Conservation (phyloP, 306 rosid genomes). For the Coriaria nepalensis region DNA sequence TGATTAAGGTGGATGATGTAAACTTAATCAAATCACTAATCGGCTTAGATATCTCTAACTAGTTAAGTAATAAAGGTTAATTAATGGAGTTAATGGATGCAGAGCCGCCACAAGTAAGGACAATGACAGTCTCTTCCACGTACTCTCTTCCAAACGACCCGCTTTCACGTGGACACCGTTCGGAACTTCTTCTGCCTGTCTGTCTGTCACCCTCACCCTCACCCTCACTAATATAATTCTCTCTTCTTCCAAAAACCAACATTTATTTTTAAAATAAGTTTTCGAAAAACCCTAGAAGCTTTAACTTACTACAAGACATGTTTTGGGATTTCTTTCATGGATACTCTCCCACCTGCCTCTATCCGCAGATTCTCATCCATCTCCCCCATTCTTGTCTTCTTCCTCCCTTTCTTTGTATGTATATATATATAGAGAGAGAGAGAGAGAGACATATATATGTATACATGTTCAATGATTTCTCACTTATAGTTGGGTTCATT, state of each 20-base stretch:
- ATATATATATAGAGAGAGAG: too few relatives aligned
- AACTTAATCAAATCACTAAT: not conserved
- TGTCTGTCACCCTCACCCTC: too few relatives aligned
- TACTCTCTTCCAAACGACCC: slow-evolving; percentile 71
- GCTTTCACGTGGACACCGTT: slow-evolving; percentile 82
- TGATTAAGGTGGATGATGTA: not conserved
- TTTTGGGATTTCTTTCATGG: slow-evolving; percentile 45
- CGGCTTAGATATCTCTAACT: not conserved
- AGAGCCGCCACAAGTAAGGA: slow-evolving; percentile 92
- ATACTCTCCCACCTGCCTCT: slow-evolving; percentile 23
- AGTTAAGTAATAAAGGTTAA: not conserved
- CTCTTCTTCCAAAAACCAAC: slow-evolving; percentile 22
- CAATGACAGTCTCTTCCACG: slow-evolving; percentile 85
- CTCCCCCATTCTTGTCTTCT: slow-evolving; percentile 27
- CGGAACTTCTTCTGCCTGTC: slow-evolving; percentile 15
- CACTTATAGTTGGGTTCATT: too few relatives aligned
- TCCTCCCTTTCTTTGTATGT: too few relatives aligned
- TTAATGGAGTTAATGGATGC: slow-evolving; percentile 6
- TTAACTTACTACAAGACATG: slow-evolving; percentile 32
- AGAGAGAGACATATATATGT: too few relatives aligned
- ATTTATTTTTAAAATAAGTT: too few relatives aligned
- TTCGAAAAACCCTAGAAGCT: too few relatives aligned
- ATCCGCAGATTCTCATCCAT: slow-evolving; percentile 22
- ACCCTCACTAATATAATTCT: not conserved
- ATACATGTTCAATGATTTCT: not conserved